A percentile compares a stretch with the other conserved stretches of the same genome.
These are phyloP conservation scores for Xylaria bambusicola DNA, from an alignment of 495 filamentous ascomycete species.

Conservation along the genomic window DNA sequence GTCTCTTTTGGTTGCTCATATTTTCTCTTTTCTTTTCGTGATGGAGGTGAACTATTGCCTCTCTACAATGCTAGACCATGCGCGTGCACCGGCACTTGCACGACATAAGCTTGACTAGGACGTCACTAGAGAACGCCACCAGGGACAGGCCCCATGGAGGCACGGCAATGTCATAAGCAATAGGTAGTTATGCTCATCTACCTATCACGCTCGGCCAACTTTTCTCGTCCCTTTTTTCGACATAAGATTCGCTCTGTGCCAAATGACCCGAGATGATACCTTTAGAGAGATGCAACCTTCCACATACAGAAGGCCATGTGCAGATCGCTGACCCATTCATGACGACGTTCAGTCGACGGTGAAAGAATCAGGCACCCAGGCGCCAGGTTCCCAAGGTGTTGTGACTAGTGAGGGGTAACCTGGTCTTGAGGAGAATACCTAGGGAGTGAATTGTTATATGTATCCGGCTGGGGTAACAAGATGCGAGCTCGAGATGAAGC, in stretches of 20 bases:
- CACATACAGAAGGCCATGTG: constrained; percentile 15
- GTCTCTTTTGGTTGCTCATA: neutral
- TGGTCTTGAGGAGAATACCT: neutral
- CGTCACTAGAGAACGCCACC: constrained; percentile 10
- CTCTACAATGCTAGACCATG: neutral
- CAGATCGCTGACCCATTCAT: constrained; percentile 5
- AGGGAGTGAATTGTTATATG: too few relatives aligned
- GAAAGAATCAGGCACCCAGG: neutral
- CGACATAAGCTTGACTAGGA: constrained; percentile 4
- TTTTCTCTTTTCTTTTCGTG: neutral
- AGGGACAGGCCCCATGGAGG: neutral
- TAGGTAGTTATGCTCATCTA: too few relatives aligned
- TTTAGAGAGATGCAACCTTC: constrained; percentile 16
- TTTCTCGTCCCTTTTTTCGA: constrained; percentile 1
- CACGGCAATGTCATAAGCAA: neutral
- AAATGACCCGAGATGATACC: constrained; percentile 11
- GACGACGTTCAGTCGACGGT: neutral
- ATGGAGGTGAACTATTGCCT: neutral
- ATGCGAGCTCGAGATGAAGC: too few relatives aligned
- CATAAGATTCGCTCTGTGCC: neutral
- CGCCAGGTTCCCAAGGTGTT: constrained; percentile 6
- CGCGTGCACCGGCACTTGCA: constrained; percentile 16
- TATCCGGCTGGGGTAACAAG: too few relatives aligned
- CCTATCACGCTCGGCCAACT: neutral
- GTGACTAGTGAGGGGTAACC: constrained; percentile 14